Conservation (phyloP, 75 land plant genomes). For the Pseudotsuga menziesii region DNA sequence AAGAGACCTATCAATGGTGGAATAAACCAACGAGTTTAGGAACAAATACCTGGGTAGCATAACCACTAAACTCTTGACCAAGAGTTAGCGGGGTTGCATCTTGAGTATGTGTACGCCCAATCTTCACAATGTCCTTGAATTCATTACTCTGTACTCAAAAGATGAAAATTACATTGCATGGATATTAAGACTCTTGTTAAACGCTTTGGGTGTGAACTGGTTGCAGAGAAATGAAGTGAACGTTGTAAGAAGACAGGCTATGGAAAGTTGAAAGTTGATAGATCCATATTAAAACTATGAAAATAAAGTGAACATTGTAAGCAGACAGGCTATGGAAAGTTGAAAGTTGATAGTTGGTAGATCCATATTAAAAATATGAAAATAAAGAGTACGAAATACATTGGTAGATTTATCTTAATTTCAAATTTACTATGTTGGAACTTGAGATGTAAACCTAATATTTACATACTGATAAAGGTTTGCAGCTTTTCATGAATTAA, state of each 20-base stretch:
- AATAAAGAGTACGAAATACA: too few relatives aligned
- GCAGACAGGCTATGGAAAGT: too few relatives aligned
- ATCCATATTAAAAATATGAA: too few relatives aligned
- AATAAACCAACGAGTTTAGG: background rate
- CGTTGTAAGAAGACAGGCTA: too few relatives aligned
- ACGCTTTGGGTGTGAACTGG: background rate
- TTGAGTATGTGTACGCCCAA: slow-evolving; percentile 95
- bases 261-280: too few relatives aligned
- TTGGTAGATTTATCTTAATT: background rate
- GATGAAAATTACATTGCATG: background rate
- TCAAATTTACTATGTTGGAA: background rate
- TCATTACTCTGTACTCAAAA: slow-evolving; percentile 45
- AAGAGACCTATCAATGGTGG: background rate
- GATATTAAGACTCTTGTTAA: background rate
- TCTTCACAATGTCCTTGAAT: slow-evolving; percentile 89
- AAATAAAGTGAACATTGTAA: too few relatives aligned
- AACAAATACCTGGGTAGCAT: slow-evolving; percentile 71
- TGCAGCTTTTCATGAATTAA: background rate
- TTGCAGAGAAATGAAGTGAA: background rate
- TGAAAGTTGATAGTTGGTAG: too few relatives aligned
- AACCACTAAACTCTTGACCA: slow-evolving; percentile 97
- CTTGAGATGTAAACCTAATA: too few relatives aligned
- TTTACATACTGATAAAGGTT: background rate
- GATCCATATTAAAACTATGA: too few relatives aligned
- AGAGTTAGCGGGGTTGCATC: slow-evolving; percentile 97